These are phyloP conservation scores for Alternaria sp. DNA, from an alignment of 2,329 filamentous ascomycete species.

Conservation along the genomic window DNA sequence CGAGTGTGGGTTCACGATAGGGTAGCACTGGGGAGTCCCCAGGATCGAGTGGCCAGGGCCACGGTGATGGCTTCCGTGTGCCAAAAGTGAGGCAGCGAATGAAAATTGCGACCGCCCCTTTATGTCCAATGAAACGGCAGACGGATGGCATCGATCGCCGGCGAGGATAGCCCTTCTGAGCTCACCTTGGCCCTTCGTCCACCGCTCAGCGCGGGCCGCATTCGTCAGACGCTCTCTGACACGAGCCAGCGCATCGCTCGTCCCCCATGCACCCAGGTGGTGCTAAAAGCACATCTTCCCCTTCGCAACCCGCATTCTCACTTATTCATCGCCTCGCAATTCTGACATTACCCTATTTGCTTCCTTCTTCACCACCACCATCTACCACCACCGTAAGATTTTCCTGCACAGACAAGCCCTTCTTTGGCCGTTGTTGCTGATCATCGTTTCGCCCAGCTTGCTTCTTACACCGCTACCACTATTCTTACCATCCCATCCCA, in stretches of 20 bases:
- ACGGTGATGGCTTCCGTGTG: slow-evolving; percentile 5
- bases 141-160: slow-evolving; percentile 25
- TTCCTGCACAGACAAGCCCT: slow-evolving; percentile 15
- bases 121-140: slow-evolving; percentile 27
- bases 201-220: slow-evolving; percentile 30
- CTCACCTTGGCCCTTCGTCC: slow-evolving; percentile 27
- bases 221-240: slow-evolving; percentile 38
- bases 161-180: slow-evolving; percentile 37
- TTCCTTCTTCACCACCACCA: slow-evolving; percentile 3
- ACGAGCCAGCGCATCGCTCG: slow-evolving; percentile 44
- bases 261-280: slow-evolving; percentile 9
- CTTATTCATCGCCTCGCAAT: slow-evolving; percentile 38
- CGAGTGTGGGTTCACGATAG: slow-evolving; percentile 25
- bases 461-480: slow-evolving; percentile 15
- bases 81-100: slow-evolving; percentile 43
- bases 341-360: slow-evolving; percentile 18
- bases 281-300: slow-evolving; percentile 39
- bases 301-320: slow-evolving; percentile 29
- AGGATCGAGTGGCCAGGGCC: slow-evolving; percentile 15
- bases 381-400: slow-evolving; percentile 21
- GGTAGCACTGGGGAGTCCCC: slow-evolving; percentile 26
- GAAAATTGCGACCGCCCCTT: background rate
- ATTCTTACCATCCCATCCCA: slow-evolving; percentile 6
- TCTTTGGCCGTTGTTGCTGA: slow-evolving; percentile 25
- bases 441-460: slow-evolving; percentile 29